Conservation (phyloP, 2,329 filamentous ascomycete species). For the Xylariaceae sp. region DNA sequence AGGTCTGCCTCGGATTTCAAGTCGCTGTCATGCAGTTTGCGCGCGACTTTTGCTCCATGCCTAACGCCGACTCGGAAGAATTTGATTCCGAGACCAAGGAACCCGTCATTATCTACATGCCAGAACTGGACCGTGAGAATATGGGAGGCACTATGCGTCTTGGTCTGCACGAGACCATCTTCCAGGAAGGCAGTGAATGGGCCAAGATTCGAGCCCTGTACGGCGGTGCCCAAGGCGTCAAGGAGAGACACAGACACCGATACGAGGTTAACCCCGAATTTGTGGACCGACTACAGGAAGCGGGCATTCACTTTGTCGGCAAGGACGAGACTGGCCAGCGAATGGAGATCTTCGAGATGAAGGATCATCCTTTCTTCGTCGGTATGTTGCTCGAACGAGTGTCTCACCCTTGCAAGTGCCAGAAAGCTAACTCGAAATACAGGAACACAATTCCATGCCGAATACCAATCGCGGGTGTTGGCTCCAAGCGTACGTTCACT, state of each 20-base stretch:
- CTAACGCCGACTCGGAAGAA: slow-evolving; percentile 51
- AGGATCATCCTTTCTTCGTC: slow-evolving; percentile 79
- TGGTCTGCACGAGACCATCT: slow-evolving; percentile 66
- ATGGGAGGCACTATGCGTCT: slow-evolving; percentile 85
- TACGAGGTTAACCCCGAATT: slow-evolving; percentile 86
- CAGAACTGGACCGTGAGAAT: slow-evolving; percentile 56
- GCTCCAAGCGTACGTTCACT: slow-evolving; percentile 40
- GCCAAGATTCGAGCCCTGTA: slow-evolving; percentile 72
- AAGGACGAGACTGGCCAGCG: slow-evolving; percentile 73
- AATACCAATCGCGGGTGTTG: slow-evolving; percentile 73
- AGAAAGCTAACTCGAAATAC: slow-evolving; percentile 1
- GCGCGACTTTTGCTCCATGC: slow-evolving; percentile 64
- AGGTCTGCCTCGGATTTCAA: slow-evolving; percentile 86
- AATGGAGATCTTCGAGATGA: slow-evolving; percentile 79
- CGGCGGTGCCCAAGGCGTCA: slow-evolving; percentile 48
- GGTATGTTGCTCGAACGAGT: slow-evolving; percentile 11
- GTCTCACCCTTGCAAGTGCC: background rate
- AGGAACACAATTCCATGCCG: slow-evolving; percentile 70
- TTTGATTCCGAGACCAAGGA: slow-evolving; percentile 53
- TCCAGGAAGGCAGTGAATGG: slow-evolving; percentile 73
- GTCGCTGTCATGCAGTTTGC: slow-evolving; percentile 87
- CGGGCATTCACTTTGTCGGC: slow-evolving; percentile 69
- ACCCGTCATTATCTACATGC: slow-evolving; percentile 84
- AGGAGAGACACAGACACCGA: slow-evolving; percentile 79
- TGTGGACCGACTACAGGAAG: slow-evolving; percentile 61